A percentile compares a stretch with the other conserved stretches of the same genome.
These are phyloP conservation scores for Flaveria ramosissima DNA, from an alignment of 129 eudicot species.

Conservation along the genomic window DNA sequence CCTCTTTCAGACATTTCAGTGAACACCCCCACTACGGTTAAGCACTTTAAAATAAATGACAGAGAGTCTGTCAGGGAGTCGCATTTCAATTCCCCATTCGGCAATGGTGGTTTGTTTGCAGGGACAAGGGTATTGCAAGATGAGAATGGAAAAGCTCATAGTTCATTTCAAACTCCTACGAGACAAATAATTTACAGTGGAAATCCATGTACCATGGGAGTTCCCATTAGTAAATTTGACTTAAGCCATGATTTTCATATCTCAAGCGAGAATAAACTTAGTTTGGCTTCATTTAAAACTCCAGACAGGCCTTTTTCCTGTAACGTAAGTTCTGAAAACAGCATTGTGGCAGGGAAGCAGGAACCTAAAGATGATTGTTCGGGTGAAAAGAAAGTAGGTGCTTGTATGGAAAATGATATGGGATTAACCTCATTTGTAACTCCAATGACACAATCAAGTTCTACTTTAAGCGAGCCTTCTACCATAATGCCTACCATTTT, in stretches of 20 bases:
- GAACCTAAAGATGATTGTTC: slow-evolving; percentile 10
- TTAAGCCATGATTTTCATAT: background rate
- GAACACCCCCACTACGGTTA: slow-evolving; percentile 37
- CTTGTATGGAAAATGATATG: slow-evolving; percentile 12
- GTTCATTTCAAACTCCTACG: slow-evolving; percentile 36
- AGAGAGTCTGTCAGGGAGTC: slow-evolving; percentile 24
- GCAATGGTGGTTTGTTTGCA: slow-evolving; percentile 10
- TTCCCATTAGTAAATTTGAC: slow-evolving; percentile 30
- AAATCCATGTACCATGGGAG: slow-evolving; percentile 24
- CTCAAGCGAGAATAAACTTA: slow-evolving; percentile 10
- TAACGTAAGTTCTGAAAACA: slow-evolving; percentile 3
- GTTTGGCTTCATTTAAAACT: slow-evolving; percentile 37
- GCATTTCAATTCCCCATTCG: background rate
- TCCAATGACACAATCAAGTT: slow-evolving; percentile 25
- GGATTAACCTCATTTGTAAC: slow-evolving; percentile 24
- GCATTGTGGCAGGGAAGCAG: background rate
- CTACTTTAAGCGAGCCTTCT: slow-evolving; percentile 32
- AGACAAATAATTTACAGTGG: slow-evolving; percentile 21
- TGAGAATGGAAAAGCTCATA: slow-evolving; percentile 3
- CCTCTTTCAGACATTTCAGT: slow-evolving; percentile 60
- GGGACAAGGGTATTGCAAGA: background rate
- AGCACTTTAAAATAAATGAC: slow-evolving; percentile 23
- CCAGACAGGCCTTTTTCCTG: slow-evolving; percentile 32
- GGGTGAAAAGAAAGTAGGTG: slow-evolving; percentile 6
- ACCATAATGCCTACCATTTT: slow-evolving; percentile 27